Percentiles rank a stretch among this genome's conserved stretches.
Evolutionary conservation across 1,139 yeast species (phyloP).

Genomic region (Lodderomyces metapsilosis): DNA sequence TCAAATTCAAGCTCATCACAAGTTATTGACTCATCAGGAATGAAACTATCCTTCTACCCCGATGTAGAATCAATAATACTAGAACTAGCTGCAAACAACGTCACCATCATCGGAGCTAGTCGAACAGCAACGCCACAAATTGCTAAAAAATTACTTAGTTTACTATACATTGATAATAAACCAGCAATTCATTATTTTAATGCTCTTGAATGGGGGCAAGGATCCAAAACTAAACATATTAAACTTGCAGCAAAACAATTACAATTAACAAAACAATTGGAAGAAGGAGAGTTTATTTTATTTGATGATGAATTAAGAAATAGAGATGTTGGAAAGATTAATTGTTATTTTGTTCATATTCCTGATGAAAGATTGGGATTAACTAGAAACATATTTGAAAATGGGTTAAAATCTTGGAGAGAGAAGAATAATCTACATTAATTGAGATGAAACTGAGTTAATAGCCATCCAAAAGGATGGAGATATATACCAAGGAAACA

Average conservation of each 20-base stretch:
- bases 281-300: constrained; percentile 52
- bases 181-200: constrained; percentile 51
- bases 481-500: too few relatives aligned
- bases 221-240: constrained; percentile 63
- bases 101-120: constrained; percentile 61
- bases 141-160: constrained; percentile 55
- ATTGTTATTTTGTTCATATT: constrained; percentile 60
- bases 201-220: constrained; percentile 64
- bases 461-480: too few relatives aligned
- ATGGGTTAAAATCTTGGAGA: constrained; percentile 38
- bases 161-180: constrained; percentile 46
- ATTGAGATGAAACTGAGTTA: too few relatives aligned
- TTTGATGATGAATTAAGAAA: constrained; percentile 72
- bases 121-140: constrained; percentile 63
- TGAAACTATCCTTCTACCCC: constrained; percentile 48
- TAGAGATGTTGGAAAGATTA: constrained; percentile 59
- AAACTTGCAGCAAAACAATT: constrained; percentile 44
- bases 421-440: neutral
- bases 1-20: constrained; percentile 22
- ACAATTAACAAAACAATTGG: constrained; percentile 37
- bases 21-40: constrained; percentile 48
- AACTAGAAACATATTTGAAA: constrained; percentile 45
- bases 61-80: constrained; percentile 60
- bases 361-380: constrained; percentile 47
- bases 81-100: constrained; percentile 40